Evolutionary conservation across 2,329 filamentous ascomycete genomes (phyloP).

Genomic region (Talaromyces sp.): DNA sequence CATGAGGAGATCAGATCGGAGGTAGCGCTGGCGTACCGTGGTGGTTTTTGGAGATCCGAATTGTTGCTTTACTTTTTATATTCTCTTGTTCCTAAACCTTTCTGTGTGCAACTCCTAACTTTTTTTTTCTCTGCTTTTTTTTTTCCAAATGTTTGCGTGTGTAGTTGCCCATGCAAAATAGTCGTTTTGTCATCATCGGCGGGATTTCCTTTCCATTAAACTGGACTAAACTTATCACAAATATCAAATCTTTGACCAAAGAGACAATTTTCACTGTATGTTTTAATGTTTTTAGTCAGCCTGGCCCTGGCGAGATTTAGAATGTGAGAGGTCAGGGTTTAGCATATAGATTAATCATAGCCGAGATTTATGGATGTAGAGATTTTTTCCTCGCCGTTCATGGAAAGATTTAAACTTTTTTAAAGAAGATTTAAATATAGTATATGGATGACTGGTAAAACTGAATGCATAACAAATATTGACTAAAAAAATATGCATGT

Average conservation of each 20-base stretch:
- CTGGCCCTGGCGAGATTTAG: neutral
- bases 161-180: slow-evolving; percentile 7
- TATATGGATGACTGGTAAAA: too few relatives aligned
- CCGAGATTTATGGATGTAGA: too few relatives aligned
- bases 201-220: slow-evolving; percentile 11
- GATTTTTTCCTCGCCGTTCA: too few relatives aligned
- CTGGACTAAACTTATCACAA: slow-evolving; percentile 1
- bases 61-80: slow-evolving; percentile 4
- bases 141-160: slow-evolving; percentile 8
- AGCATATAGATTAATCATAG: too few relatives aligned
- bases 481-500: too few relatives aligned
- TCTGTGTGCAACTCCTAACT: slow-evolving; percentile 3
- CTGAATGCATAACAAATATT: too few relatives aligned
- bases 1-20: slow-evolving; percentile 13
- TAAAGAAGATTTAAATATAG: too few relatives aligned
- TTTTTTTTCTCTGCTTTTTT: neutral
- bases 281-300: too few relatives aligned
- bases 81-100: slow-evolving; percentile 6
- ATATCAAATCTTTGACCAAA: slow-evolving; percentile 1
- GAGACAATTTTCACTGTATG: neutral
- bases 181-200: slow-evolving; percentile 13
- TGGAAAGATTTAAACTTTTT: too few relatives aligned
- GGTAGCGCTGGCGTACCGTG: slow-evolving; percentile 12
- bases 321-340: too few relatives aligned
- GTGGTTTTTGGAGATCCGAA: slow-evolving; percentile 12